Evolutionary conservation across 2,329 filamentous ascomycete species (phyloP), one percentile per base, ranked within the genome.

Genomic region (Pseudogymnoascus sp.): DNA sequence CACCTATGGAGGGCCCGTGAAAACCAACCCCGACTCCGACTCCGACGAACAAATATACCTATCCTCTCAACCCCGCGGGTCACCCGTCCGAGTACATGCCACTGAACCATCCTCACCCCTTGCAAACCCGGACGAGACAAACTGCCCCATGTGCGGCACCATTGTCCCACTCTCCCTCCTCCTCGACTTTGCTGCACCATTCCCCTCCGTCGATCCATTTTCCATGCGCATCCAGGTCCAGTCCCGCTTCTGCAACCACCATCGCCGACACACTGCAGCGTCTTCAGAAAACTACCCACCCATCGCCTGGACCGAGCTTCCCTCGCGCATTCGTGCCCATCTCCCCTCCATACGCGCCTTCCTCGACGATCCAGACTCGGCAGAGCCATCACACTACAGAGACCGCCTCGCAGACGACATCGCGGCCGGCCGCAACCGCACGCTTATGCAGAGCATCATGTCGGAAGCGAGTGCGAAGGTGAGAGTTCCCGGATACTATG

Each of bases 401-500:
- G 75, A 80, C 8, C 67, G 78, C 1, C 76, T 90, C 22, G 79
- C 78, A 4, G 75, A 79, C 3, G 80, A 76, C 11, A 76, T 89
- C 43, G 78, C 79, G 61, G 73, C 76, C 2, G 86, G 86, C 11
- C 78, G 81, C 68, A 82, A 81, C 30, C 79, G 82, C 59, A 87
- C 81, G 25, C 75, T 89, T 61, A 76, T 83, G 59, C 80, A 83
- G 62, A 84, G 79, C 58, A 73, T 66, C 30, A 68, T 75, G 18
- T 4, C 75, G 83, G 28, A 77, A 80, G 57, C 80, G 77, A 66
- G 64, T 5, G 14, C n/a, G 8, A 35, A 28, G 28, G 30, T 58
- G 6, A 28, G 30, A 0, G 54, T 35, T 4, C 88, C 89, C 8
- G 91, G 91, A 0, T 96, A 96, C 73, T 96, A 96, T 73, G 91